Percentiles rank a stretch among this genome's conserved stretches.
Conservation (phyloP, 2,329 filamentous ascomycete species). For the Venturiaceae sp. region DNA sequence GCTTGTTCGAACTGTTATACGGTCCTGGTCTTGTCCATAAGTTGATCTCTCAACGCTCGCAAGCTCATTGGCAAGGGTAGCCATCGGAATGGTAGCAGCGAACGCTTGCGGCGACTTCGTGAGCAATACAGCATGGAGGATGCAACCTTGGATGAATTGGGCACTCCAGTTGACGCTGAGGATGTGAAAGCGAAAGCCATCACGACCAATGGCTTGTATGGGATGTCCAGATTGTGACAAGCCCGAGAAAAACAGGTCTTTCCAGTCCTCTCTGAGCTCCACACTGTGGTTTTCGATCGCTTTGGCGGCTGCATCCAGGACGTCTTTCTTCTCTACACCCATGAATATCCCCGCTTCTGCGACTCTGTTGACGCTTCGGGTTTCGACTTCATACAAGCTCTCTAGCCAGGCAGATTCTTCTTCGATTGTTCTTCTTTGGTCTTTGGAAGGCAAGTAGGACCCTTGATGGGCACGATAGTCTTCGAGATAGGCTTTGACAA, state of each 20-base stretch:
- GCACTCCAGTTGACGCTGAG: constrained; percentile 35
- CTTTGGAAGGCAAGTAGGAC: constrained; percentile 16
- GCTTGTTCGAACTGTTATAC: neutral
- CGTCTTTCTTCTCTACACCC: constrained; percentile 21
- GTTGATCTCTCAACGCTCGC: neutral
- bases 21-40: neutral
- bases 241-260: constrained; percentile 16
- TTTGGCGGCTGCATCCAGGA: constrained; percentile 17
- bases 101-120: neutral
- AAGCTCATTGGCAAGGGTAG: neutral
- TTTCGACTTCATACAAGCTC: constrained; percentile 27
- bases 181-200: neutral
- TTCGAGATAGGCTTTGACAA: constrained; percentile 30
- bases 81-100: neutral
- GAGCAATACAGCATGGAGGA: neutral
- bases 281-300: constrained; percentile 22
- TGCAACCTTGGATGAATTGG: constrained; percentile 24
- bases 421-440: constrained; percentile 18
- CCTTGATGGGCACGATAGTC: constrained; percentile 27
- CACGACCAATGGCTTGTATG: neutral
- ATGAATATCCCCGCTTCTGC: constrained; percentile 28
- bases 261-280: constrained; percentile 26
- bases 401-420: constrained; percentile 28
- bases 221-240: constrained; percentile 11
- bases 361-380: constrained; percentile 29